Percentiles rank a stretch among this genome's conserved stretches.
These are phyloP conservation scores for Rubroboletus satanas DNA, from an alignment of 768 basidiomycete species.

Conservation along the genomic window DNA sequence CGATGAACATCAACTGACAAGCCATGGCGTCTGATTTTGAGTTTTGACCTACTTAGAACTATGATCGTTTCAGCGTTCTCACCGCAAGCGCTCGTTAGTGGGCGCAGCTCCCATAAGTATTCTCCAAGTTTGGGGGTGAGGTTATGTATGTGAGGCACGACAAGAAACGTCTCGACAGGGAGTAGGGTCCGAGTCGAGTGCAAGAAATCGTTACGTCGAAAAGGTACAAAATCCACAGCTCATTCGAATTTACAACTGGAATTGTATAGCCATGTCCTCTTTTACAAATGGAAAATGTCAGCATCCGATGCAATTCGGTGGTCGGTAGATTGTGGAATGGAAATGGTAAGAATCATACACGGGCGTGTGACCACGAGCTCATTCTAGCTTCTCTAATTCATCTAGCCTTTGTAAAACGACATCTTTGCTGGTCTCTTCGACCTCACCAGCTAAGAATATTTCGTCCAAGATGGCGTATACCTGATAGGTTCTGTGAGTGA, in stretches of 20 bases:
- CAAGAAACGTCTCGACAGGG: not conserved
- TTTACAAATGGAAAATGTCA: conserved; percentile 11
- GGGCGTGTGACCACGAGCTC: conserved; percentile 16
- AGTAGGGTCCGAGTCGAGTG: not conserved
- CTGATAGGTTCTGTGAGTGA: conserved; percentile 35
- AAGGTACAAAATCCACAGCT: not conserved
- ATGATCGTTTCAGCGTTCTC: not conserved
- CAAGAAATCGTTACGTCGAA: not conserved
- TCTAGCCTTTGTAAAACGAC: conserved; percentile 90
- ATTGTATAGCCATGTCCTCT: not conserved
- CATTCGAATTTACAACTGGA: not conserved
- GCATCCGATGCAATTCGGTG: conserved; percentile 7
- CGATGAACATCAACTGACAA: not conserved
- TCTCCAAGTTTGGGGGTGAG: not conserved
- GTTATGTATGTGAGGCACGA: not conserved
- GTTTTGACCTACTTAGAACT: not conserved
- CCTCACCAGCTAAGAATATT: conserved; percentile 96
- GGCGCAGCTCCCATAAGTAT: not conserved
- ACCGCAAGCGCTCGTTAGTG: not conserved
- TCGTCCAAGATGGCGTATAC: conserved; percentile 98
- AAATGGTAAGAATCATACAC: conserved; percentile 6
- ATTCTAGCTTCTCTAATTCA: conserved; percentile 91
- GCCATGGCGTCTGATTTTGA: not conserved
- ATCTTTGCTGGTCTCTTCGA: conserved; percentile 97
- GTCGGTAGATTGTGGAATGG: conserved; percentile 5